Base-by-base conservation (phyloP, 768 basidiomycete genomes). In the Mycena chlorophos region DNA sequence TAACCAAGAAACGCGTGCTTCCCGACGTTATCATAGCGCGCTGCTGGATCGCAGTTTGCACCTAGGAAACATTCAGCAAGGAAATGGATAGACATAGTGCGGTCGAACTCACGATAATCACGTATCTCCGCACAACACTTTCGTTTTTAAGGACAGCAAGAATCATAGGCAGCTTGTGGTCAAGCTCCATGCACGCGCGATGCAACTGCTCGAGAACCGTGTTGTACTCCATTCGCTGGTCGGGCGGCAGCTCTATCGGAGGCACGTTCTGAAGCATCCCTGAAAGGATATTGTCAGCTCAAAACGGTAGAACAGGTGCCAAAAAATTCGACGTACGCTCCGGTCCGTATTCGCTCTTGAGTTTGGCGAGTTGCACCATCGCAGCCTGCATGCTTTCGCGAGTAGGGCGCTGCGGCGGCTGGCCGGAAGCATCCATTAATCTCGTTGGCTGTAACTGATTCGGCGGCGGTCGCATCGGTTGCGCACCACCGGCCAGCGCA, bases 221-320 rank as follows among this genome's bases (percentile, higher is more conserved):
- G 50, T 75, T 78, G 60, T 80, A 89, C 51, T 84, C 84, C 39
- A 71, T 54, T 40, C 81, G 75, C 54, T 83, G 84, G 1, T 84
- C 82, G 8, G 77, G 71, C 4, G 84, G 75, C 25, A 88, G 62
- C 17, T 77, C 75, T 17, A 73, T 63, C 6, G 61, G 46, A 8
- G 63, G 49, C 65, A 78, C 74, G 42, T 61, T 66, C 5, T 64
- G 28, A 27, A 62, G 67, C 38, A 76, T 65, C 26, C 65, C 80
- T 81, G 49, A 63, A 14, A 64, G 56, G 49, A 53, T 14, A 30
- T 31, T 31, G 14, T 26, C 16, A 52, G 20, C 50, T 42, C 17
- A 23, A 5, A 12, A 25, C 27, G 54, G 25, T 28, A 30, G 52
- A 31, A 27, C 17, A 3, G 46, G 31, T 66, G 39, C 45, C 51